phyloP scores from a whole-genome alignment of 2,329 filamentous ascomycete species.

The Ophiocordyceps unilateralis region DNA sequence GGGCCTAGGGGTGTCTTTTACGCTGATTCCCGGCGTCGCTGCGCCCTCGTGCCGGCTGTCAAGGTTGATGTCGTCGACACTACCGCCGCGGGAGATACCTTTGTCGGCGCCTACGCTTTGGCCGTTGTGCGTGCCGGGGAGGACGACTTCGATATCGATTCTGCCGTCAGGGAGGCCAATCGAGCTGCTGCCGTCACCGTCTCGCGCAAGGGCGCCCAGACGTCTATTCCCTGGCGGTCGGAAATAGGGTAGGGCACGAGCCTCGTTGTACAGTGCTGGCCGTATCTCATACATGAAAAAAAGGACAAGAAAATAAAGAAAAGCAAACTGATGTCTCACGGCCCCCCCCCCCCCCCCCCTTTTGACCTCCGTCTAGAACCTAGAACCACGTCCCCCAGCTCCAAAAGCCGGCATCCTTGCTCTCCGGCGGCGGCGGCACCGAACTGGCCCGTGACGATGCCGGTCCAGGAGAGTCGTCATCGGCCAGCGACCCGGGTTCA shows the following conservation, averaged over 20 bases:
- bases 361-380: too few species aligned
- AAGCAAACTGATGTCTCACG: too few species aligned
- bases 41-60: conserved; percentile 40
- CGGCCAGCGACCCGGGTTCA: too few species aligned
- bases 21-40: conserved; percentile 23
- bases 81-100: conserved; percentile 86
- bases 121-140: conserved; percentile 37
- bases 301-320: conserved; percentile 5
- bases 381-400: not conserved
- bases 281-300: too few species aligned
- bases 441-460: too few species aligned
- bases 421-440: too few species aligned
- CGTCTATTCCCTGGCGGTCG: conserved; percentile 26
- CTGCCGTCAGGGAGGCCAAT: conserved; percentile 38
- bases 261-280: too few species aligned
- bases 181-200: conserved; percentile 24
- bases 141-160: conserved; percentile 32
- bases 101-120: conserved; percentile 75
- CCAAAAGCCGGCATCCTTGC: not conserved
- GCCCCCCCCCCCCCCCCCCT: too few species aligned
- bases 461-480: too few species aligned
- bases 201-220: conserved; percentile 22
- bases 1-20: conserved; percentile 66
- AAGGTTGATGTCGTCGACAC: conserved; percentile 75
- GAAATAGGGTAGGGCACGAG: conserved; percentile 16